Percentiles rank a stretch among this genome's conserved stretches.
These are phyloP conservation scores for Mallotus japonicus DNA, from an alignment of 441 rosid genomes.

Conservation along the genomic window DNA sequence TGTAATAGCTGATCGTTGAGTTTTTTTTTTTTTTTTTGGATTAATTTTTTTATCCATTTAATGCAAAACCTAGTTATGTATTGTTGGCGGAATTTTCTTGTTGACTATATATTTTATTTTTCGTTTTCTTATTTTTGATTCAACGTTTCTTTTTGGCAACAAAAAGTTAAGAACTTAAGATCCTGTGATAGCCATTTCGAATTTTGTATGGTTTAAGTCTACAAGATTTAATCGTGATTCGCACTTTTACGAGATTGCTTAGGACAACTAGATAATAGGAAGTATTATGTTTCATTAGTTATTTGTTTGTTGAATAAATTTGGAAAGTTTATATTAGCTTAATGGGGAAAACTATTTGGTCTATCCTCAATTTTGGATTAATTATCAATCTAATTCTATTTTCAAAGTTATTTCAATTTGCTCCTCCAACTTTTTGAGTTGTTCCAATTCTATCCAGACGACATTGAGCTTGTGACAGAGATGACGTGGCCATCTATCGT, in stretches of 20 bases:
- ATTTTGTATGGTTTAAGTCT: not conserved
- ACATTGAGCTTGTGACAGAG: too few species aligned
- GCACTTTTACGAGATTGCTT: not conserved
- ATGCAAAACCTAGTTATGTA: not conserved
- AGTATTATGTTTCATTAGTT: not conserved
- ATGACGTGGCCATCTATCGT: too few species aligned
- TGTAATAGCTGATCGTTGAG: not conserved
- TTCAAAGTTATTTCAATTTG: too few species aligned
- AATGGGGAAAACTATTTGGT: too few species aligned
- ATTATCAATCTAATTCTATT: too few species aligned
- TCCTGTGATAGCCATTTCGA: not conserved
- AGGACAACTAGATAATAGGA: not conserved
- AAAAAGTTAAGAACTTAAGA: too few species aligned
- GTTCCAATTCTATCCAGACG: too few species aligned
- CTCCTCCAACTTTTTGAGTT: too few species aligned
- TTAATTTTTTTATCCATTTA: not conserved
- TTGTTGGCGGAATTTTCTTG: not conserved
- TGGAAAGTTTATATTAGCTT: not conserved
- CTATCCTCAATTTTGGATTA: too few species aligned
- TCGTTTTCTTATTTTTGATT: too few species aligned
- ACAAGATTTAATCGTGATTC: not conserved
- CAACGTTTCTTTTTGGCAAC: too few species aligned
- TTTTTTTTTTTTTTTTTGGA: not conserved
- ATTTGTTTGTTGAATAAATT: not conserved
- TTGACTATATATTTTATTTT: too few species aligned